Base-by-base conservation (phyloP, 1,284 basidiomycete genomes). In the Kwoniella shivajii region DNA sequence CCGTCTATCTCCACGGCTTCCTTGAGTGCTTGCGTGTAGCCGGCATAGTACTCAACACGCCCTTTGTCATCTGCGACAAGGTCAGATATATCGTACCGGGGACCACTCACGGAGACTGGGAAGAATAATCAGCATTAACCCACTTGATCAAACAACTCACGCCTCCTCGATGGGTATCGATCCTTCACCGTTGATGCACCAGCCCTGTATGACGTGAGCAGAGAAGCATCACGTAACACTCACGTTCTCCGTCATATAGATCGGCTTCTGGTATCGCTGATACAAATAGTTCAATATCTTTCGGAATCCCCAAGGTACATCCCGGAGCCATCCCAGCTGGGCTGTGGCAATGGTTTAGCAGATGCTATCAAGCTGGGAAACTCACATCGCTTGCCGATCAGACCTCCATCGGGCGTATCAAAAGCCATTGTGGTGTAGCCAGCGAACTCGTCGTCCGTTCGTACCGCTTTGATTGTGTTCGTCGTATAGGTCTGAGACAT, bases 401-500 rank as follows among this genome's bases (percentile, higher is more conserved):
- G 80, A 1, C 82, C 84, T 2, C 87, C 87, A 66, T 89, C 65
- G 6, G 66, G 61, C 7, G 51, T 56, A 20, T 62, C 60, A 46
- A 68, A 70, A 36, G 60, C 62, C 29, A 67, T 56, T n/a, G 61
- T 49, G 24, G 84, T 82, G 48, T 82, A 81, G 13, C 86, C 86
- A 65, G 86, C 84, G 72, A 86, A 84, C 71, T 88, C 87, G 41
- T 72, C 65, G 20, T 64, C 65, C 36, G 56, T 48, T 16, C 60
- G 61, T 6, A 61, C 64, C 0, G 73, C 68, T 42, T 84, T 82
- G 76, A 84, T 83, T 18, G 87, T 80, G 70, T 88, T 86, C 41
- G 84, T 86, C 2, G 87, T 86, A 75, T 89, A 89, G 10, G 86
- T 86, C 76, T 88, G 86, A 80, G 85, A 82, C 30, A 84, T 58